Evolutionary conservation across 305 asterid species (phyloP).

Genomic region (Rubia occidens): DNA sequence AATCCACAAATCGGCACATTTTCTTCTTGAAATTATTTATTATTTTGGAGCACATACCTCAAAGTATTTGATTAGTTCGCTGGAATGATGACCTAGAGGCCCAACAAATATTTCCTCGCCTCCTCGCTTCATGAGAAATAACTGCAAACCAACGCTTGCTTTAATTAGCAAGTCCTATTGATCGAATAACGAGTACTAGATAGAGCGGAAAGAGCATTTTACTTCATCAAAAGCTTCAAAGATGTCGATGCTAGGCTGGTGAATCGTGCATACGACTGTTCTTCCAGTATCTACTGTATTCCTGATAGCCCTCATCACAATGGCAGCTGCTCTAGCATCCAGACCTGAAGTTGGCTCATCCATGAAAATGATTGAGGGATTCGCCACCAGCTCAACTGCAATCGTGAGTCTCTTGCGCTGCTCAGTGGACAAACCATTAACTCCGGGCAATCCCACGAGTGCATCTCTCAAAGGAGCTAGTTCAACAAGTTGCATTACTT

Average conservation of each 20-base stretch:
- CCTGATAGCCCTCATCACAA: conserved; percentile 51
- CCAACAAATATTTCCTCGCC: conserved; percentile 88
- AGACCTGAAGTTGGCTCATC: conserved; percentile 80
- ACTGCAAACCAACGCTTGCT: conserved; percentile 31
- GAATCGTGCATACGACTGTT: conserved; percentile 70
- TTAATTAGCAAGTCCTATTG: background rate
- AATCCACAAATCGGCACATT: background rate
- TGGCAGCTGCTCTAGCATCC: conserved; percentile 78
- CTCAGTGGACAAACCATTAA: conserved; percentile 65
- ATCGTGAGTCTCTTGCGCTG: conserved; percentile 69
- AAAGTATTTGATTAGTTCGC: conserved; percentile 54
- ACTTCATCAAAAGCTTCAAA: conserved; percentile 98
- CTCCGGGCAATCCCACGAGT: conserved; percentile 80
- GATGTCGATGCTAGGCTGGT: conserved; percentile 94
- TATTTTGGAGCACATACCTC: conserved; percentile 41
- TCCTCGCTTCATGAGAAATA: conserved; percentile 71
- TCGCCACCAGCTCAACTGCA: conserved; percentile 75
- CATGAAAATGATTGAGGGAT: conserved; percentile 72
- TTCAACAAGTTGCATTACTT: conserved; percentile 76
- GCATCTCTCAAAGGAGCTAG: conserved; percentile 58
- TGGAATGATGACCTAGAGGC: conserved; percentile 63
- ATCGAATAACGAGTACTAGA: background rate
- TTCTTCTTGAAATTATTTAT: background rate
- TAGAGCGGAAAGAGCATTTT: background rate
- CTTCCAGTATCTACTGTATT: conserved; percentile 11